phyloP scores from a whole-genome alignment of 2,329 filamentous ascomycete species.

The Thelonectria blattea region DNA sequence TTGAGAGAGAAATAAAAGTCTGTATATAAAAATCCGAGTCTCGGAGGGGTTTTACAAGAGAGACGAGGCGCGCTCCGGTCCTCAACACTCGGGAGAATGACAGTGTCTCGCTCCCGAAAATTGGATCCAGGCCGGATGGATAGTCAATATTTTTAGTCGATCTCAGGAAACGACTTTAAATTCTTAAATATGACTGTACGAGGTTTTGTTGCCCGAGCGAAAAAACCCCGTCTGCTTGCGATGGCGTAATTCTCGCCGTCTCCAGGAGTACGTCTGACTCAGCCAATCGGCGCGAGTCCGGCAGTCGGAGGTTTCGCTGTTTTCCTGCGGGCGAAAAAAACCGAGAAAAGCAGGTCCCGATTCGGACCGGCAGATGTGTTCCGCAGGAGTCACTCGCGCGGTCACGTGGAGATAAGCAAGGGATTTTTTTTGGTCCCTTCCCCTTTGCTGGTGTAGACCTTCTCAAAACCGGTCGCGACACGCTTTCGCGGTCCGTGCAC shows the following conservation, averaged over 20 bases:
- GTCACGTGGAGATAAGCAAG: constrained; percentile 28
- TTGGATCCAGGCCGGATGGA: constrained; percentile 21
- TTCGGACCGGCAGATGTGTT: constrained; percentile 23
- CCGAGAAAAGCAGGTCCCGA: background rate
- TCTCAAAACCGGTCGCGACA: background rate
- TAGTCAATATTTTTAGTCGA: constrained; percentile 20
- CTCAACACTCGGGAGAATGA: constrained; percentile 12
- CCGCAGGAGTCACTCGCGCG: background rate
- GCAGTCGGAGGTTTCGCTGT: constrained; percentile 10
- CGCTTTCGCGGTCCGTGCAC: constrained; percentile 28
- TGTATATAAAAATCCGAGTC: constrained; percentile 10
- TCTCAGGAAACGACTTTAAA: constrained; percentile 17
- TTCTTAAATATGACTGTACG: constrained; percentile 24
- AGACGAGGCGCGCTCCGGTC: constrained; percentile 11
- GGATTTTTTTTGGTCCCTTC: too few relatives aligned
- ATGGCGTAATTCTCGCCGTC: constrained; percentile 39
- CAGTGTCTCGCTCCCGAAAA: constrained; percentile 19
- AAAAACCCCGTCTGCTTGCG: constrained; percentile 30
- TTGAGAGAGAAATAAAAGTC: constrained; percentile 1
- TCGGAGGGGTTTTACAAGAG: constrained; percentile 6
- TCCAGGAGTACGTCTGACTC: constrained; percentile 29
- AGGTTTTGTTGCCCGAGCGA: constrained; percentile 20
- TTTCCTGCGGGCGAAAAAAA: background rate
- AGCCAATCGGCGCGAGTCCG: constrained; percentile 32
- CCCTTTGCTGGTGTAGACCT: background rate